Percentiles rank a stretch among this genome's conserved stretches.
These are phyloP conservation scores for Cubamyces lactineus DNA, from an alignment of 768 basidiomycete species.

Conservation along the genomic window DNA sequence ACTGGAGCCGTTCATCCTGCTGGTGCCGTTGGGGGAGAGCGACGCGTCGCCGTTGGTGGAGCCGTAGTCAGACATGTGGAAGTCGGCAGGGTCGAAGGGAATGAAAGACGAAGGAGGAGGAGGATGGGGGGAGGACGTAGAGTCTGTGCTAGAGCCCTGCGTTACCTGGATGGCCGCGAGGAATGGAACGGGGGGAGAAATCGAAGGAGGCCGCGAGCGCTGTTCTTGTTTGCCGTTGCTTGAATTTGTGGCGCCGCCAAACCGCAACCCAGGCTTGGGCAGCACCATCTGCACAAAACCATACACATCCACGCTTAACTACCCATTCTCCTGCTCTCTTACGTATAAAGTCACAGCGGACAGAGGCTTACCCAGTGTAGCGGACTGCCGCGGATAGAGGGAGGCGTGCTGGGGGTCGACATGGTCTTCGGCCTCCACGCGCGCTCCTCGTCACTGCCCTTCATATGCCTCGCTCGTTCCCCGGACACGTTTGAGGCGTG, in stretches of 20 bases:
- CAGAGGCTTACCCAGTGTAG: constrained; percentile 27
- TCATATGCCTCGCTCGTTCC: constrained; percentile 20
- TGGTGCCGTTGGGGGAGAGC: constrained; percentile 60
- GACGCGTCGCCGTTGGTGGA: constrained; percentile 67
- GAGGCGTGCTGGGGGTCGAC: constrained; percentile 20
- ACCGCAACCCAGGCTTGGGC: constrained; percentile 47
- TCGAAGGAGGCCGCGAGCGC: constrained; percentile 35
- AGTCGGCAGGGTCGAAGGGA: constrained; percentile 25
- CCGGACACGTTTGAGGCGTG: constrained; percentile 23
- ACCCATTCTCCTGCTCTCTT: neutral
- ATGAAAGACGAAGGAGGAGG: constrained; percentile 29
- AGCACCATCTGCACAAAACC: constrained; percentile 39
- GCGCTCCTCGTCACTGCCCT: constrained; percentile 11
- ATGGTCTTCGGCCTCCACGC: constrained; percentile 18
- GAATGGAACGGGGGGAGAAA: constrained; percentile 47
- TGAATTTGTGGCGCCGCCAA: constrained; percentile 38
- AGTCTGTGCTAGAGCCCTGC: constrained; percentile 33
- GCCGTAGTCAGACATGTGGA: constrained; percentile 74
- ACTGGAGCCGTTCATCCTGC: constrained; percentile 62
- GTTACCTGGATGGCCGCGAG: constrained; percentile 47
- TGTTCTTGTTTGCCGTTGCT: constrained; percentile 39
- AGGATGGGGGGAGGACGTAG: constrained; percentile 13
- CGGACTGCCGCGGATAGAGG: constrained; percentile 22
- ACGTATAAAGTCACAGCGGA: neutral
- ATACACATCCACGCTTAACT: neutral